Conservation (phyloP, 106 monocot genomes). For the Posidonia australis region DNA sequence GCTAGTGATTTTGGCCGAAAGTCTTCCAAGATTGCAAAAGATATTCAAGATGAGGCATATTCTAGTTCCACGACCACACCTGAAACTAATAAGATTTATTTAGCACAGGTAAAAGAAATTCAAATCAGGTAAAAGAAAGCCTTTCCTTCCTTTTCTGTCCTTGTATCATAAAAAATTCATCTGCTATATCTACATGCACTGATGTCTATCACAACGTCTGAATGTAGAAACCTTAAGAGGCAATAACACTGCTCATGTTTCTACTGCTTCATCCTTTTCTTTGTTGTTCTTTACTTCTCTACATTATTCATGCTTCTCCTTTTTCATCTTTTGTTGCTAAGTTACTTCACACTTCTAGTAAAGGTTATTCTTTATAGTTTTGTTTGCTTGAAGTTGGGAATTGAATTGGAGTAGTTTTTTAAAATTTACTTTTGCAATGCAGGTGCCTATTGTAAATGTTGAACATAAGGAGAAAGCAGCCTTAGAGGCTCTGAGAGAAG, state of each 20-base stretch:
- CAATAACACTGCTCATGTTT: too few relatives aligned
- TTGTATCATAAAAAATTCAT: neutral
- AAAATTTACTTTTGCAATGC: slow-evolving; percentile 15
- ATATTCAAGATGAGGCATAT: slow-evolving; percentile 18
- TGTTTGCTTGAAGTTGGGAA: neutral
- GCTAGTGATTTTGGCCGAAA: slow-evolving; percentile 4
- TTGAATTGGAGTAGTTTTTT: neutral
- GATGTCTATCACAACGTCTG: too few relatives aligned
- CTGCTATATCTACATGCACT: neutral
- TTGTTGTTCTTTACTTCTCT: too few relatives aligned
- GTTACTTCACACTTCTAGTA: neutral
- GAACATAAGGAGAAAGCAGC: slow-evolving; percentile 45
- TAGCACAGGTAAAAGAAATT: slow-evolving; percentile 64
- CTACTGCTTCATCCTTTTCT: too few relatives aligned
- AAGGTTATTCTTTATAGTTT: neutral
- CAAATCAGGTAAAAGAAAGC: too few relatives aligned
- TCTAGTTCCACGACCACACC: slow-evolving; percentile 22
- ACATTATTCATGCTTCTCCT: too few relatives aligned
- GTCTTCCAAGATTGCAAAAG: neutral
- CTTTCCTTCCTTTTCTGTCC: too few relatives aligned
- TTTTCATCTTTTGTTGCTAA: neutral
- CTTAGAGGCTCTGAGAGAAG: slow-evolving; percentile 44
- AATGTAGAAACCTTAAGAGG: too few relatives aligned
- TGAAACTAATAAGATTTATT: slow-evolving; percentile 41
- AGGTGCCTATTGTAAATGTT: slow-evolving; percentile 68